A percentile compares a stretch with the other conserved stretches of the same genome.
Evolutionary conservation across 495 filamentous ascomycete genomes (phyloP).

Genomic region (Annulohypoxylon maeteangense): DNA sequence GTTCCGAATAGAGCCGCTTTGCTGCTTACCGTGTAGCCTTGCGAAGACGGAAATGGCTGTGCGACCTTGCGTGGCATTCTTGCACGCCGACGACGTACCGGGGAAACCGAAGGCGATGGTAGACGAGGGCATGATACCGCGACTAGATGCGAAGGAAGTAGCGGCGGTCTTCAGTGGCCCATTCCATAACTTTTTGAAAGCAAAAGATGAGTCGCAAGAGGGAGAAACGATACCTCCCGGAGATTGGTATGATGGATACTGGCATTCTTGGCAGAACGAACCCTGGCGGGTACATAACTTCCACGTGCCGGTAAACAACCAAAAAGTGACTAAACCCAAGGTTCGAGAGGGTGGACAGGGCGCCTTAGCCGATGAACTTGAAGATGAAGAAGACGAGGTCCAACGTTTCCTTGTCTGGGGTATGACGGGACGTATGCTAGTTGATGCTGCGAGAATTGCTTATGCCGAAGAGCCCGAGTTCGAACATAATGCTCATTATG

Average conservation of each 20-base stretch:
- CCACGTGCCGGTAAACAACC: conserved; percentile 76
- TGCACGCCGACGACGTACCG: conserved; percentile 67
- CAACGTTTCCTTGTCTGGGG: conserved; percentile 84
- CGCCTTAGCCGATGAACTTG: conserved; percentile 44
- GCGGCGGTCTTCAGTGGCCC: conserved; percentile 90
- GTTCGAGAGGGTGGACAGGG: conserved; percentile 45
- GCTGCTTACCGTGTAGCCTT: conserved; percentile 80
- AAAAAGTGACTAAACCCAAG: conserved; percentile 68
- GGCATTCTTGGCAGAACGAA: conserved; percentile 70
- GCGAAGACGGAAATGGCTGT: conserved; percentile 85
- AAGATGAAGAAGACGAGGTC: conserved; percentile 52
- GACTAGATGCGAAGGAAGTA: conserved; percentile 85
- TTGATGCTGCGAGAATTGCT: conserved; percentile 85
- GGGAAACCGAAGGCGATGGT: conserved; percentile 57
- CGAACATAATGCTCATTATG: conserved; percentile 79
- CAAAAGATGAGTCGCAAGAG: conserved; percentile 57
- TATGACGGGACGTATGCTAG: conserved; percentile 89
- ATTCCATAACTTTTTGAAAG: conserved; percentile 75
- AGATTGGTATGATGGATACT: conserved; percentile 75
- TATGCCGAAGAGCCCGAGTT: conserved; percentile 86
- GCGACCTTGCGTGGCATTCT: conserved; percentile 84
- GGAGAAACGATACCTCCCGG: conserved; percentile 59
- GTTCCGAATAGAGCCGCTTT: conserved; percentile 85
- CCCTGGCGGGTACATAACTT: conserved; percentile 89
- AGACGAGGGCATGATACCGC: conserved; percentile 78